Base-by-base conservation (phyloP, 352 stramenopile genomes). In the Globisporangium cederbergense region DNA sequence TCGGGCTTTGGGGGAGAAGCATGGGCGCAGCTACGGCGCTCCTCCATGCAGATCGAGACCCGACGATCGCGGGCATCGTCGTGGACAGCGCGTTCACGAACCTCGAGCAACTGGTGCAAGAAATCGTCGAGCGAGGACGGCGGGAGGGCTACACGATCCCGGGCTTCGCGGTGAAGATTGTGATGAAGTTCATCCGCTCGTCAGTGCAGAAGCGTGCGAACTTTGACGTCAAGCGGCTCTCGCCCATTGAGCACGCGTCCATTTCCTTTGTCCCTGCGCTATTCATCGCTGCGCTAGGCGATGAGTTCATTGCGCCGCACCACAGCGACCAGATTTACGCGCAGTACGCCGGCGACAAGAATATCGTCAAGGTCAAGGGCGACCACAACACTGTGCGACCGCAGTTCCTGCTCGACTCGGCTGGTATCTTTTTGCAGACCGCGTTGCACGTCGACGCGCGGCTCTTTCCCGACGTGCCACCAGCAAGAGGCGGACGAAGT, bases 1-100 rank as follows among this genome's bases (percentile, higher is more conserved):
- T 99, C 58, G 97, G 91, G 11, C 73, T 99, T 1, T 99, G 97
- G 97, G 97, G 97, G 3, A 71, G 97, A 61, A 98, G 89, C 67
- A 99, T 99, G 97, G 97, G 97, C 20, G 97, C 97, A 7, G 97
- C 96, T 1, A 99, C 97, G 0, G 96, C 97, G 11, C 78, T 99
- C n/a, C 85, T 99, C 67, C 97, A 99, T 77, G 96, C 90, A 0
- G 94, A 98, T 72, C 78, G 96, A 32, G 97, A 99, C 78, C 96
- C 96, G 22, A 97, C 88, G 14, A 99, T 99, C 68, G 95, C 95
- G 3, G 96, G 91, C 22, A 98, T 99, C 77, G 91, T 99, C 58
- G 83, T 99, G 6, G 97, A 99, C 76, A 98, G 90, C 32, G 87
- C 97, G 1, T 99, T 99, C 79, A 93, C 92, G 0, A 97, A 98